Evolutionary conservation across 306 rosid genomes (phyloP).

Genomic region (Prunus persica): Prunus_persica_NCBIv2 NC_034015.1:15056501-15057000

Average conservation of each 20-base stretch:
- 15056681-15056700: slow-evolving; percentile 7
- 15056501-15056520: slow-evolving; percentile 35
- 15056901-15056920: slow-evolving; percentile 13
- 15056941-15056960: slow-evolving; percentile 10
- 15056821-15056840: slow-evolving; percentile 10
- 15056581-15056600: slow-evolving; percentile 31
- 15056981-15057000: background rate
- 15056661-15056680: slow-evolving; percentile 1
- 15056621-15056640: slow-evolving; percentile 37
- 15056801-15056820: slow-evolving; percentile 22
- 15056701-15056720: slow-evolving; percentile 31
- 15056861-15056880: slow-evolving; percentile 12
- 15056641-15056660: slow-evolving; percentile 5
- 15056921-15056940: slow-evolving; percentile 11
- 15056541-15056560: slow-evolving; percentile 34
- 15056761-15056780: slow-evolving; percentile 28
- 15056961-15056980: background rate
- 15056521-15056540: slow-evolving; percentile 32
- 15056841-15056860: slow-evolving; percentile 12
- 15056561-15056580: slow-evolving; percentile 35
- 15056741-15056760: slow-evolving; percentile 29
- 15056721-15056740: slow-evolving; percentile 26
- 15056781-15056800: slow-evolving; percentile 29
- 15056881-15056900: slow-evolving; percentile 17
- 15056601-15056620: slow-evolving; percentile 40